Conservation (phyloP, 148 eudicot genomes). For the Nepenthes gracilis region DNA sequence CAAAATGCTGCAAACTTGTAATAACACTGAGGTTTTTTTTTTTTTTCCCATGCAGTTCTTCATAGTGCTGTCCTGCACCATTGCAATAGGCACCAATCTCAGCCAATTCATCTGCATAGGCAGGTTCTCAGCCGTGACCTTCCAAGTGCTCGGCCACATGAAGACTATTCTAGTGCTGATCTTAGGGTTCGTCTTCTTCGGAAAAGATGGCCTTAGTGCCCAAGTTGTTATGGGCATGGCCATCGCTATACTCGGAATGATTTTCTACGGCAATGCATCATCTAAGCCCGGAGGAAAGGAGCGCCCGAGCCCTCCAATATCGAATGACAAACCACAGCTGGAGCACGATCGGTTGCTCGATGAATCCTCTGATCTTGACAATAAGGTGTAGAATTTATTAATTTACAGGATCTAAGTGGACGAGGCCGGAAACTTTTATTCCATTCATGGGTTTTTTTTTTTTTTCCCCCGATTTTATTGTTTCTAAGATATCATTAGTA, state of each 20-base stretch:
- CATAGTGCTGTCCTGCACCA: conserved; percentile 26
- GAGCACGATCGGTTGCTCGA: conserved; percentile 16
- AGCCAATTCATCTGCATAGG: conserved; percentile 51
- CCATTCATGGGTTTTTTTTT: neutral
- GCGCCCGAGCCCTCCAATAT: conserved; percentile 12
- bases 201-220: conserved; percentile 34
- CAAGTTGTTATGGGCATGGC: conserved; percentile 33
- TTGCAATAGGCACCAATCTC: conserved; percentile 37
- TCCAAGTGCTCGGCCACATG: conserved; percentile 46
- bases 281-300: conserved; percentile 42
- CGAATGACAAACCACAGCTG: conserved; percentile 13
- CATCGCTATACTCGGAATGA: conserved; percentile 33
- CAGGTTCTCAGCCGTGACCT: conserved; percentile 38
- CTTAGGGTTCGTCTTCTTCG: conserved; percentile 35
- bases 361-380: neutral
- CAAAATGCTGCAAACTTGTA: too few relatives aligned
- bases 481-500: neutral
- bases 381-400: neutral
- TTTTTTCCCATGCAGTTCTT: conserved; percentile 20
- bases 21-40: neutral
- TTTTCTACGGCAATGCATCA: conserved; percentile 36
- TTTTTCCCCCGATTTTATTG: neutral
- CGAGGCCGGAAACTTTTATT: too few relatives aligned
- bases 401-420: too few relatives aligned
- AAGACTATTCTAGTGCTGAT: conserved; percentile 34